Conservation (phyloP, 345 rosid genomes). For the Durio zibethinus region DNA sequence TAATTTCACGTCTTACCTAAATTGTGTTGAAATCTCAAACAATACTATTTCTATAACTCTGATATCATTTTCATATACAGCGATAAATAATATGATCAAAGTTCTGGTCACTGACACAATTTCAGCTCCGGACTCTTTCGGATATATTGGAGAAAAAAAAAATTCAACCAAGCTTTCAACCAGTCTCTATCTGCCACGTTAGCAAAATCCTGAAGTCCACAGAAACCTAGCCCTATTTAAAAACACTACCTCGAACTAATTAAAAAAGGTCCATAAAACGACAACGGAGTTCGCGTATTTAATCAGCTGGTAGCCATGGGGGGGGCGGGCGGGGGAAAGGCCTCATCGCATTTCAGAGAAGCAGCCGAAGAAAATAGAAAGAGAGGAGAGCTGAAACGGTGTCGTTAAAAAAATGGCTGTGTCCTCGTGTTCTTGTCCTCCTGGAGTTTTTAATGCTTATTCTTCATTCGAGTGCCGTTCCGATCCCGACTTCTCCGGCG, state of each 20-base stretch:
- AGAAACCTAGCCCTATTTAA: slow-evolving; percentile 1
- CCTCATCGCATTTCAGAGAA: slow-evolving; percentile 7
- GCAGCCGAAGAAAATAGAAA: neutral
- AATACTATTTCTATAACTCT: too few relatives aligned
- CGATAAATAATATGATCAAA: too few relatives aligned
- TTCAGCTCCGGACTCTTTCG: too few relatives aligned
- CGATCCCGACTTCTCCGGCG: slow-evolving; percentile 56
- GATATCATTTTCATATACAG: too few relatives aligned
- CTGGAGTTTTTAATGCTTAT: slow-evolving; percentile 24
- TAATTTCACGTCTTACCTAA: too few relatives aligned
- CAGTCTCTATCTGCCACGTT: slow-evolving; percentile 2
- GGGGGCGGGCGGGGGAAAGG: neutral
- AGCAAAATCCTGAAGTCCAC: too few relatives aligned
- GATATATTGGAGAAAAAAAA: too few relatives aligned
- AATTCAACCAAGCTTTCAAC: neutral
- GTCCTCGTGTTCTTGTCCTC: slow-evolving; percentile 35
- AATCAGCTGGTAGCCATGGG: neutral
- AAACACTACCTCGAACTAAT: neutral
- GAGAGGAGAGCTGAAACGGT: slow-evolving; percentile 3
- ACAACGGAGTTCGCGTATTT: neutral
- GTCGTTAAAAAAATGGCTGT: slow-evolving; percentile 41
- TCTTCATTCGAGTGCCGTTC: slow-evolving; percentile 66
- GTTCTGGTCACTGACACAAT: too few relatives aligned
- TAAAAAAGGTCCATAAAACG: neutral
- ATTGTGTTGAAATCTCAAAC: neutral